These are phyloP conservation scores for Xerocomus tenax DNA, from an alignment of 1,284 basidiomycete species.

Conservation along the genomic window DNA sequence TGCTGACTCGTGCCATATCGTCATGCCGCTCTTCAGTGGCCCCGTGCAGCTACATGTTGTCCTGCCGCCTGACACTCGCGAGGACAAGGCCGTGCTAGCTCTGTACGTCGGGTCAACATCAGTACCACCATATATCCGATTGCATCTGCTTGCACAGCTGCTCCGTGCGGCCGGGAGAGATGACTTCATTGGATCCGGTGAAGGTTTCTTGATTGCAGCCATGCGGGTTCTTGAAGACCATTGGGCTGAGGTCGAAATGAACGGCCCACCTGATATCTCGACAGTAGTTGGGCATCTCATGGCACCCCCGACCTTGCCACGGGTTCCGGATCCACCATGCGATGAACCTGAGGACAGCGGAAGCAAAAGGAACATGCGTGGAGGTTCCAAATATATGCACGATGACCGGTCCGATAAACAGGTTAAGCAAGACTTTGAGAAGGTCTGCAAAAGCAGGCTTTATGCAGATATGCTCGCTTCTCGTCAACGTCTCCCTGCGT, in stretches of 20 bases:
- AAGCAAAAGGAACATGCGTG: conserved; percentile 1
- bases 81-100: conserved; percentile 56
- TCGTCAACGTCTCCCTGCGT: conserved; percentile 70
- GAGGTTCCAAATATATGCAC: conserved; percentile 14
- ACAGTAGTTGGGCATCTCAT: conserved; percentile 42
- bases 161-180: conserved; percentile 46
- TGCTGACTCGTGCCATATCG: conserved; percentile 40
- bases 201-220: conserved; percentile 68
- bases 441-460: conserved; percentile 38
- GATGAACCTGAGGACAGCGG: conserved; percentile 1
- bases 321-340: not conserved
- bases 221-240: conserved; percentile 68
- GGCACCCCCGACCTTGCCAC: conserved; percentile 5
- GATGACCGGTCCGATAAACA: conserved; percentile 45
- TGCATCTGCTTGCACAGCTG: conserved; percentile 70
- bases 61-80: conserved; percentile 38
- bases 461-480: conserved; percentile 53
- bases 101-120: conserved; percentile 70
- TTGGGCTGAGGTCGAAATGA: conserved; percentile 57
- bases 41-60: conserved; percentile 64
- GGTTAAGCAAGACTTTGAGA: conserved; percentile 51
- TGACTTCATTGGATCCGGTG: conserved; percentile 55
- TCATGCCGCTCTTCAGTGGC: conserved; percentile 55
- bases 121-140: conserved; percentile 74
- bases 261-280: conserved; percentile 67